A percentile compares a stretch with the other conserved stretches of the same genome.
phyloP scores from a whole-genome alignment of 805 yeast species.

The Saturnispora quitensis region DNA sequence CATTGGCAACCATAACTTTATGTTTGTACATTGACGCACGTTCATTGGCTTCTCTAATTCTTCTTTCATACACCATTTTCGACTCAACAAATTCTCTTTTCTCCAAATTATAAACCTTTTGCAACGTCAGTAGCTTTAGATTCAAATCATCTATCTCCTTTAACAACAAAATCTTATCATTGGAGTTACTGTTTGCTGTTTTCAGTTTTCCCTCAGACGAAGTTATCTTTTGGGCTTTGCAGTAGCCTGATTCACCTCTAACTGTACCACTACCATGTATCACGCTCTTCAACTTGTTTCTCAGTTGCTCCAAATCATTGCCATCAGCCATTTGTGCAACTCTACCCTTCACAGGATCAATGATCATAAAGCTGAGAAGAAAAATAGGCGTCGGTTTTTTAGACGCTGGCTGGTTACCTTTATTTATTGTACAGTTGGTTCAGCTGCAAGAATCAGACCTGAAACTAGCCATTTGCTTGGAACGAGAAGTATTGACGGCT shows the following conservation, averaged over 20 bases:
- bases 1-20: background rate
- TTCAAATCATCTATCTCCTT: constrained; percentile 5
- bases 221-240: background rate
- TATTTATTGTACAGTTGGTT: background rate
- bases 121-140: background rate
- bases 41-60: background rate
- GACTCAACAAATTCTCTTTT: background rate
- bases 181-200: background rate
- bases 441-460: background rate
- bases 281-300: constrained; percentile 57
- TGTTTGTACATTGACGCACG: background rate
- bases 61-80: background rate
- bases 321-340: background rate
- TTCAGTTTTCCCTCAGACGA: background rate
- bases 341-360: background rate
- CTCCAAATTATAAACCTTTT: background rate
- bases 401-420: background rate
- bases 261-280: constrained; percentile 64
- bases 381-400: constrained; percentile 6
- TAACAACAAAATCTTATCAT: background rate
- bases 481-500: background rate
- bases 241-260: background rate
- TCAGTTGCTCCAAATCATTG: constrained; percentile 4
- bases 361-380: background rate
- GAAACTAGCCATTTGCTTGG: background rate